phyloP scores from a whole-genome alignment of 345 rosid genomes.

The Passiflora organensis region DNA sequence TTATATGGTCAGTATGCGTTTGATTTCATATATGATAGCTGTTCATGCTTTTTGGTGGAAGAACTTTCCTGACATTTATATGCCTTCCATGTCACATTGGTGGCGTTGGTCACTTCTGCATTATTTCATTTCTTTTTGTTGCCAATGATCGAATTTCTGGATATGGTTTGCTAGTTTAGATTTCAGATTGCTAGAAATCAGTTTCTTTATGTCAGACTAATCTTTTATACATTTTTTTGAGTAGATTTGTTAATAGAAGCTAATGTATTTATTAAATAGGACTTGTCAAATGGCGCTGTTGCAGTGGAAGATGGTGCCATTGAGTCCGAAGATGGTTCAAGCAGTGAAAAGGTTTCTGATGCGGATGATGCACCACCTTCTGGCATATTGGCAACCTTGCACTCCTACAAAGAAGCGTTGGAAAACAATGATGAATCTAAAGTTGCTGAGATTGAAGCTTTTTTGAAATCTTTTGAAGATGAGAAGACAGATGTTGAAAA shows the following conservation, averaged over 20 bases:
- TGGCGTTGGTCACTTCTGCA: too few relatives aligned
- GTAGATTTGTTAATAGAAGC: neutral
- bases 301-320: constrained; percentile 34
- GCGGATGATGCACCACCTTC: constrained; percentile 49
- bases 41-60: too few relatives aligned
- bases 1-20: too few relatives aligned
- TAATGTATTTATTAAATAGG: constrained; percentile 45
- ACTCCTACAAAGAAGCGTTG: constrained; percentile 64
- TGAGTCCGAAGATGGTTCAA: constrained; percentile 11
- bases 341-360: constrained; percentile 28
- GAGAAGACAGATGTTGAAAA: constrained; percentile 51
- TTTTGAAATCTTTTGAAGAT: constrained; percentile 60
- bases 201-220: neutral
- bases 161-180: neutral
- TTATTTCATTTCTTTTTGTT: neutral
- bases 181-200: neutral
- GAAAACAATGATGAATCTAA: constrained; percentile 51
- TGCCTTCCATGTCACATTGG: too few relatives aligned
- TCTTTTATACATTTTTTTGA: neutral
- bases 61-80: too few relatives aligned
- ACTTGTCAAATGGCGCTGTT: constrained; percentile 47
- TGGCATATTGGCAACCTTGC: constrained; percentile 39
- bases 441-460: constrained; percentile 62
- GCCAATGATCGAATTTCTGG: too few relatives aligned
- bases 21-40: too few relatives aligned